Base-by-base conservation (phyloP, 2,329 filamentous ascomycete genomes). In the Colletotrichum euphorbiae region DNA sequence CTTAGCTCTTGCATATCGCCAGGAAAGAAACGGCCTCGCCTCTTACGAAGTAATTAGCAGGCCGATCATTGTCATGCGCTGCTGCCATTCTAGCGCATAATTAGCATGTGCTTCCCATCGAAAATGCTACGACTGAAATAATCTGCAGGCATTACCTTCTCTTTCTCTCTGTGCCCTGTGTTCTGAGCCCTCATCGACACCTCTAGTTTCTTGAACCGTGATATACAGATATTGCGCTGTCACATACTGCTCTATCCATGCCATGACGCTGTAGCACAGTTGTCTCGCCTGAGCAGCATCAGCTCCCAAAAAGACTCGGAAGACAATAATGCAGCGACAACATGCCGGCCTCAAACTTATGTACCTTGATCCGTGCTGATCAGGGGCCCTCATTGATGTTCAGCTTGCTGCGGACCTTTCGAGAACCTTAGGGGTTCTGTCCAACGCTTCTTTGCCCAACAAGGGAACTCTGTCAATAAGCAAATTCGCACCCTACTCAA, bases 401-500 rank as follows among this genome's bases (percentile, higher is more conserved):
- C 28, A 28, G 28, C 28, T 28, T 28, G 28, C 28, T 28, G 7
- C 28, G 7, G 6, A 28, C 7, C 28, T 28, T 28, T 6, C 28
- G 7, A 28, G 28, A 7, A 28, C 6, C 28, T 28, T 24, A 40
- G 19, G 28, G 40, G 57, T 62, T 31, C 13, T 31, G 13, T 54
- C 6, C 31, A 17, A 21, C 21, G 13, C n/a, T 40, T 15, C 31
- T 9, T 8, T 43, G 17, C 24, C 36, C 24, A n/a, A 15, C 24
- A n/a, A 15, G 36, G 45, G 36, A n/a, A 12, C 48, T 48, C 31
- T n/a, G 55, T 59, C 54, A 57, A 62, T 19, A 40, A 57, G 57
- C 64, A 65, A 42, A 54, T 65, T 42, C 28, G 24, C 61, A 55
- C 46, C 48, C 46, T 40, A 28, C 33, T 24, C n/a, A 55, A 40